Percentiles rank a stretch among this genome's conserved stretches.
Evolutionary conservation across 139 green algal species (phyloP).

Genomic region (Volvox africanus): DNA sequence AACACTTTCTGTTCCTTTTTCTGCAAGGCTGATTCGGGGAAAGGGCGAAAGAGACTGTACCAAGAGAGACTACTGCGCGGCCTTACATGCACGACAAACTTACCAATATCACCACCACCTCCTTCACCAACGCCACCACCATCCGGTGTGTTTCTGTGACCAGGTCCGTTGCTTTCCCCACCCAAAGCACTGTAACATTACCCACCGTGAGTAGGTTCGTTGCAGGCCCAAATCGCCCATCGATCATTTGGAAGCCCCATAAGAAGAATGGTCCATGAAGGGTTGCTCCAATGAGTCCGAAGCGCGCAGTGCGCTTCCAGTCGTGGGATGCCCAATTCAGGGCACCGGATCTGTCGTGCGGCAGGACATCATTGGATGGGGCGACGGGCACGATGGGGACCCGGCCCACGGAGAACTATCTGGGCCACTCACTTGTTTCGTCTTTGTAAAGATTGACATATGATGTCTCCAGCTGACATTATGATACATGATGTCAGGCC

Average conservation of each 20-base stretch:
- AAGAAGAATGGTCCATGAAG: slow-evolving; percentile 75
- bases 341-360: neutral
- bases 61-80: no score
- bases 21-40: no score
- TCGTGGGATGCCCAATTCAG: slow-evolving; percentile 14
- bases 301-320: slow-evolving; percentile 49
- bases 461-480: slow-evolving; percentile 11
- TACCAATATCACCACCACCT: no score
- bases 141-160: no score
- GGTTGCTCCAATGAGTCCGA: slow-evolving; percentile 59
- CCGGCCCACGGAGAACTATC: neutral
- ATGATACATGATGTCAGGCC: neutral
- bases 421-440: neutral
- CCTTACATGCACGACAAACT: no score
- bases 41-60: no score
- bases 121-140: no score
- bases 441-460: slow-evolving; percentile 21
- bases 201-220: slow-evolving; percentile 43
- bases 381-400: neutral
- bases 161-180: no score
- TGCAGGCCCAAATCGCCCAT: slow-evolving; percentile 44
- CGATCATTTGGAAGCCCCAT: slow-evolving; percentile 63
- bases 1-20: no score
- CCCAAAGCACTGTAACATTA: neutral
- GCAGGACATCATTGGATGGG: no score